Evolutionary conservation across 495 filamentous ascomycete species (phyloP).

Genomic region (Hamigera avellanea): DNA sequence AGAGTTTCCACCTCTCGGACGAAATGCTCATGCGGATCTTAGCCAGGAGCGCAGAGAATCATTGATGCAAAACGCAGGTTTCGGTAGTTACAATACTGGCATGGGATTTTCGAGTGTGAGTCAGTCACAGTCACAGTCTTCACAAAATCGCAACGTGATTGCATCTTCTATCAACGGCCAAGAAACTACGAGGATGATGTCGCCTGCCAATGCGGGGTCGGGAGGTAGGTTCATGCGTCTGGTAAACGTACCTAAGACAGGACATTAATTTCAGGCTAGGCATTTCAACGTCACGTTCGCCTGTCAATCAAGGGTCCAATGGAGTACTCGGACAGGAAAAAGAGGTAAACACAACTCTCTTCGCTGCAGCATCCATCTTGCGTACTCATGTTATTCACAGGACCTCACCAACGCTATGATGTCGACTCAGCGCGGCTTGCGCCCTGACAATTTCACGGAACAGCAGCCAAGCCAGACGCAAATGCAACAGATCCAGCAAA

Average conservation of each 20-base stretch:
- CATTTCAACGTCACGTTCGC: conserved; percentile 31
- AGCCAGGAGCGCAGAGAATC: conserved; percentile 53
- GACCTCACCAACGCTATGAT: conserved; percentile 23
- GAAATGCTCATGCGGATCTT: conserved; percentile 58
- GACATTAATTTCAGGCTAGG: conserved; percentile 8
- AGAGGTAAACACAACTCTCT: conserved; percentile 19
- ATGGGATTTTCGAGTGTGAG: conserved; percentile 27
- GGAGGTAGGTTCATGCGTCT: conserved; percentile 5
- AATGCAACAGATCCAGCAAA: conserved; percentile 18
- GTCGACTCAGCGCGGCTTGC: conserved; percentile 15
- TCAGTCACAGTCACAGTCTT: conserved; percentile 13
- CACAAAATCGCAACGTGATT: conserved; percentile 17
- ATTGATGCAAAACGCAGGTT: conserved; percentile 54
- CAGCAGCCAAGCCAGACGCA: conserved; percentile 10
- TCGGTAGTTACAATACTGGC: conserved; percentile 42
- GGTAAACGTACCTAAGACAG: not conserved
- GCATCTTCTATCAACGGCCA: conserved; percentile 19
- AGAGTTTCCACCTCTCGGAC: conserved; percentile 74
- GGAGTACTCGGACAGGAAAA: conserved; percentile 31
- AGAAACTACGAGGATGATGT: conserved; percentile 19
- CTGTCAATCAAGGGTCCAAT: conserved; percentile 28
- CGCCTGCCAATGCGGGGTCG: conserved; percentile 12
- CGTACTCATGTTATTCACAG: conserved; percentile 7
- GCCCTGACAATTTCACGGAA: conserved; percentile 17
- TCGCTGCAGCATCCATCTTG: no score